Base-by-base conservation (phyloP, 768 basidiomycete species). In the Calocybe gangraenosa region DNA sequence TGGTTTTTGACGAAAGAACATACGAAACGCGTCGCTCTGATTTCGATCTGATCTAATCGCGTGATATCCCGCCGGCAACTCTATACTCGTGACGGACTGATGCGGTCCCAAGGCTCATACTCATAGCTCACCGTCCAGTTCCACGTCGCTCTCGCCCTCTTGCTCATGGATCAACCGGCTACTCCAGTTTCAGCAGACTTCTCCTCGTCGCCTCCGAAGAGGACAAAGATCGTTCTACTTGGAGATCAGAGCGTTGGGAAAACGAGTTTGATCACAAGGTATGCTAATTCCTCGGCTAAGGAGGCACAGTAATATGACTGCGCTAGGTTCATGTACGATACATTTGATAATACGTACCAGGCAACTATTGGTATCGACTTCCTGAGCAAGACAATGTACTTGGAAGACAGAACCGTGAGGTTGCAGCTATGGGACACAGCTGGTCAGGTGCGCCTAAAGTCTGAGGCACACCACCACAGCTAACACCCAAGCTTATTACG, bases 351-450 rank as follows among this genome's bases (percentile, higher is more conserved):
- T 66, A 98, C 95, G 35, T 99, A 99, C 65, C 91, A 92, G 63
- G 92, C 92, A 15, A 95, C 92, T 8, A 95, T 95, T 61, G 92
- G 95, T 47, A 99, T 99, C 67, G 96, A 99, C 71, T 99, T 99
- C 65, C 73, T 99, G 68, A 95, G 92, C 71, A 99, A 99, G 76
- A 98, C 96, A 0, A 95, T 99, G 92, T 99, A 99, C 67, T 77
- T 98, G 46, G 96, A 99, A 62, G 96, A 99, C 70, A 77, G 96
- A 58, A 99, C 96, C 1, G 95, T 99, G 37, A 81, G 96, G 61
- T 69, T 99, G 66, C 96, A 99, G 62, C 71, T 99, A 13, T 99
- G 96, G 96, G 96, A 99, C 65, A 99, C 96, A 44, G 95, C 95
- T 51, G 92, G 91, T 43, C 93, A 93, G 76, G 91, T 84, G 59